Evolutionary conservation across 169 alveolate species (phyloP).

Genomic region (Toxoplasma gondii): DNA sequence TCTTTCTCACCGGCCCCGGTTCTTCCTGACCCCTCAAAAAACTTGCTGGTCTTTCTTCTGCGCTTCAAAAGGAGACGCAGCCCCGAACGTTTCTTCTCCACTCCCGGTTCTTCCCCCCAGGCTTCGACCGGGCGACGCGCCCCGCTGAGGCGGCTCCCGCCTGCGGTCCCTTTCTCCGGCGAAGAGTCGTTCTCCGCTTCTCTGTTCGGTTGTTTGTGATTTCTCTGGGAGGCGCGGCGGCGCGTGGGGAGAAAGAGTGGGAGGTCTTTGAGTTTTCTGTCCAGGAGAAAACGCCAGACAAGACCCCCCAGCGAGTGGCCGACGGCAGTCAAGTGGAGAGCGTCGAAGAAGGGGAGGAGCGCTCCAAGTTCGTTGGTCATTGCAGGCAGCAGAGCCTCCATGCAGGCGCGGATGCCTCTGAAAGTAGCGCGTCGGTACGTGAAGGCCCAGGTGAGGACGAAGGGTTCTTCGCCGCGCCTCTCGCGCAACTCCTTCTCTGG

Average conservation of each 20-base stretch:
- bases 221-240: neutral
- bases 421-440: slow-evolving; percentile 15
- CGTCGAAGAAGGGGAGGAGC: neutral
- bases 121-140: no score
- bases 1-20: no score
- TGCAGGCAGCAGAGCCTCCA: neutral
- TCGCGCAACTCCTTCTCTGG: neutral
- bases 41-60: no score
- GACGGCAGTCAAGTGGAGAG: neutral
- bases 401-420: neutral
- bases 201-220: neutral
- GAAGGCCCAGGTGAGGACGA: neutral
- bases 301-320: slow-evolving; percentile 43
- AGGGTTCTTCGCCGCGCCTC: neutral
- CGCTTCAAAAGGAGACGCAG: no score
- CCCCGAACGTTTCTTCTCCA: no score
- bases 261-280: neutral
- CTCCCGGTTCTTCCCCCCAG: no score
- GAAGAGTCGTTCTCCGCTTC: no score
- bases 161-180: no score
- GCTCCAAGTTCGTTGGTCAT: neutral
- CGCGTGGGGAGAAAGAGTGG: neutral
- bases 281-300: slow-evolving; percentile 15
- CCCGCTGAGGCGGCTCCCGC: no score
- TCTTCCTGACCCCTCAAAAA: no score